Evolutionary conservation across 768 basidiomycete genomes (phyloP), one percentile per base, ranked within the genome.

Genomic region (Pleurotus cornucopiae): DNA sequence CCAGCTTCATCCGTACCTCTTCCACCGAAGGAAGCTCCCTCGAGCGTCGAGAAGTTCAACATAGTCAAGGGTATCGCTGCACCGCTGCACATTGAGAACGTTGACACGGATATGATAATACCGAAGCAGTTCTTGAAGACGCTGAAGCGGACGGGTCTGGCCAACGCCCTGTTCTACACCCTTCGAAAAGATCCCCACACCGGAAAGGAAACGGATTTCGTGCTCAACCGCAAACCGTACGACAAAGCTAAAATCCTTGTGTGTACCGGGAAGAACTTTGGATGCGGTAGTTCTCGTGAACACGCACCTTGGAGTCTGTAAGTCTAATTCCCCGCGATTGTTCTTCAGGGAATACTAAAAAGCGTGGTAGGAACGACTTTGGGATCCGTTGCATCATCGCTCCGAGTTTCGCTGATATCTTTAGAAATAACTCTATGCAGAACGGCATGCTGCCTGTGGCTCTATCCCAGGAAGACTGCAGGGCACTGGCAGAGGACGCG

Each of bases 61-160:
- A 64, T 86, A 49, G 70, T 92, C 52, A 85, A 84, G 66, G 91
- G 91, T 41, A 80, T 91, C 54, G 80, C 88, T 43, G 89, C 88
- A 7, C 89, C 90, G n/a, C 64, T 92, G 70, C 79, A 87, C 67
- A 87, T 88, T 45, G 83, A 87, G 58, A 92, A 93, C 62, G 85
- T 94, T 60, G 93, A 96, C 71, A 96, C 93, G 46, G 93, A 96
- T 64, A 89, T 88, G 83, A 92, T 96, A 68, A 94, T 95, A 66
- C 93, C 93, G 2, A 94, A 94, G 64, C 92, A 94, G 64, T 95
- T 94, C 76, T 73, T 95, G 69, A 95, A 94, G 72, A 95, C 93
- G 0, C 73, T 96, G 64, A 91, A 94, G 70, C 82, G 93, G 54
- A 94, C 93, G 41, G 93, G 93, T 45, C 79, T 96, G 46, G 89